A percentile compares a stretch with the other conserved stretches of the same genome.
Evolutionary conservation across 306 rosid genomes (phyloP).

Genomic region (Castanopsis chinensis): DNA sequence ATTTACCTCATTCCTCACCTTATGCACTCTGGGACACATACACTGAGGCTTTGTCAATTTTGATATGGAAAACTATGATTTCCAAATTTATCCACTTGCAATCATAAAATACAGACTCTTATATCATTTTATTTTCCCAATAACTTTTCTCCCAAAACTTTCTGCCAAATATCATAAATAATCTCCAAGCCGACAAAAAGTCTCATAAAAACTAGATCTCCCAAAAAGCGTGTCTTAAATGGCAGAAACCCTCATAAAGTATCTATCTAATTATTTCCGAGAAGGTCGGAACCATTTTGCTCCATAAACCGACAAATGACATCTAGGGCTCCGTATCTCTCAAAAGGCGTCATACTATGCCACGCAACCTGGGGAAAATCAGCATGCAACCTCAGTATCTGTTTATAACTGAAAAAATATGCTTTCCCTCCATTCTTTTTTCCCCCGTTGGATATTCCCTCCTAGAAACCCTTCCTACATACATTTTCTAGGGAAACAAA

Average conservation of each 20-base stretch:
- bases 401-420: not conserved
- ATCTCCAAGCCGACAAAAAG: not conserved
- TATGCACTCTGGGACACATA: not conserved
- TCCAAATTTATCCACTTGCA: not conserved
- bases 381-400: not conserved
- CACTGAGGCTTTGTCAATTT: not conserved
- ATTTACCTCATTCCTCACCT: not conserved
- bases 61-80: not conserved
- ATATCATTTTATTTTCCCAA: not conserved
- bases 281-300: conserved; percentile 1
- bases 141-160: not conserved
- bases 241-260: not conserved
- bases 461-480: not conserved
- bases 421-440: not conserved
- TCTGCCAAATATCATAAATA: not conserved
- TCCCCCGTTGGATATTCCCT: not conserved
- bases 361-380: not conserved
- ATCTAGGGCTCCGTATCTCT: not conserved
- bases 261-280: not conserved
- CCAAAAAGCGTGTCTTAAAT: not conserved
- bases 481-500: not conserved
- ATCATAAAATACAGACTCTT: not conserved
- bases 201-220: not conserved
- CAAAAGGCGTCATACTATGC: not conserved
- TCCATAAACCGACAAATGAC: not conserved